Base-by-base conservation (phyloP, 2,329 filamentous ascomycete genomes). In the Aureobasidium sp. region DNA sequence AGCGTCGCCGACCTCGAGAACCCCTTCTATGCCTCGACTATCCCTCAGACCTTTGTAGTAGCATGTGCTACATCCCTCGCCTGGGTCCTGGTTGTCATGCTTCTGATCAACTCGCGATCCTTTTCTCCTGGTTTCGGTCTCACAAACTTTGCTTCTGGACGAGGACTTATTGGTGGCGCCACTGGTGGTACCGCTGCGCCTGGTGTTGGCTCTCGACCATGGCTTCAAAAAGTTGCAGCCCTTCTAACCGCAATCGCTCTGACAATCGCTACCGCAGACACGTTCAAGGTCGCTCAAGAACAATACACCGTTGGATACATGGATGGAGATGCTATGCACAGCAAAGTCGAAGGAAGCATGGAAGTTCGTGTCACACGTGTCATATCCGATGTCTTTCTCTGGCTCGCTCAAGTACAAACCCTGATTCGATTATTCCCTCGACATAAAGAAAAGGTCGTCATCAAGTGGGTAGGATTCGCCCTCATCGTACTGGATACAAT, bases 401-500 rank as follows among this genome's bases (percentile, higher is more conserved):
- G 94, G 93, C 85, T 99, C 42, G 94, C 94, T 1, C 94, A 99
- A 75, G 93, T 96, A 1, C 94, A 99, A 77, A 99, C 94, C 0
- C 77, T 99, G 62, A 97, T 97, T 68, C 88, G 94, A 59, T 80
- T 99, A 1, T 99, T 99, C 68, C 94, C 94, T 8, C 90, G 94
- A 37, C 93, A 97, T 71, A 90, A 95, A 70, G 94, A 99, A 76
- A 97, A 97, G 76, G 87, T 97, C 58, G 90, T 97, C 67, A 99
- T 99, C 77, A 97, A 97, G 77, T 99, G 93, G 93, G 91, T 93
- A 14, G 94, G 93, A 1, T 97, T 97, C 71, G 91, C 89, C 3
- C 83, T 99, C 61, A 97, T 99, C 70, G 84, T 91, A 0, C 82
- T 97, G 63, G 93, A 97, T 72, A 87, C 93, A 47, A 85, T 92